Conservation (phyloP, 352 stramenopile species). For the Blastocystis sp. region DNA sequence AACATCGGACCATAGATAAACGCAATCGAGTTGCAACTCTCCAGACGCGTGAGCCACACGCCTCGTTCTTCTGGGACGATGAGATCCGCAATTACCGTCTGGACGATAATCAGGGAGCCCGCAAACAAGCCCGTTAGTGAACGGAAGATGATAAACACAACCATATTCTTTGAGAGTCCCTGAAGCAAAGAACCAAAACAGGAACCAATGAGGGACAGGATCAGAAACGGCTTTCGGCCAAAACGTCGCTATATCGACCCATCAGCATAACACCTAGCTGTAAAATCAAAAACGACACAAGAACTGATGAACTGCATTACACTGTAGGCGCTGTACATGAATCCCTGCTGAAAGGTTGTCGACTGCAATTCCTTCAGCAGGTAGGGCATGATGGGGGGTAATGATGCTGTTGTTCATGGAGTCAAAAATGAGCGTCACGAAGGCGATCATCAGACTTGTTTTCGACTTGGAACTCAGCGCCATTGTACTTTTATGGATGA, state of each 20-base stretch:
- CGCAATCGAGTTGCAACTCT: background rate
- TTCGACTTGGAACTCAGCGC: too few relatives aligned
- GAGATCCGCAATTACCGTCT: conserved; percentile 11
- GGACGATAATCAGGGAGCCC: background rate
- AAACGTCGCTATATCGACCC: conserved; percentile 26
- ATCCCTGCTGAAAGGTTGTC: background rate
- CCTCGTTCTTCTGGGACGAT: background rate
- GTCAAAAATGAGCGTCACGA: conserved; percentile 9
- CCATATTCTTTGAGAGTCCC: background rate
- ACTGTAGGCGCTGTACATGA: background rate
- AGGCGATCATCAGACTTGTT: conserved; percentile 16
- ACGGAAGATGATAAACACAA: conserved; percentile 11
- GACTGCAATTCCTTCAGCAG: background rate
- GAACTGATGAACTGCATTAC: background rate
- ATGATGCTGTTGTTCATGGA: background rate
- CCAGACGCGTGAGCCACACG: background rate
- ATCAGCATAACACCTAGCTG: conserved; percentile 9
- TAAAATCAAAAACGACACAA: background rate
- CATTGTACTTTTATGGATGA: too few relatives aligned
- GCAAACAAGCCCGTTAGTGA: conserved; percentile 11
- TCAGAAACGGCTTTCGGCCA: conserved; percentile 37
- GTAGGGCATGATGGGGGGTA: background rate
- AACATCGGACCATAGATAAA: background rate
- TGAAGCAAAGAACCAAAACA: conserved; percentile 40
- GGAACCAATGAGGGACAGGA: conserved; percentile 28